Evolutionary conservation across 2,329 filamentous ascomycete genomes (phyloP), one percentile per base, ranked within the genome.

Genomic region (Myriosclerotinia duriaeana): DNA sequence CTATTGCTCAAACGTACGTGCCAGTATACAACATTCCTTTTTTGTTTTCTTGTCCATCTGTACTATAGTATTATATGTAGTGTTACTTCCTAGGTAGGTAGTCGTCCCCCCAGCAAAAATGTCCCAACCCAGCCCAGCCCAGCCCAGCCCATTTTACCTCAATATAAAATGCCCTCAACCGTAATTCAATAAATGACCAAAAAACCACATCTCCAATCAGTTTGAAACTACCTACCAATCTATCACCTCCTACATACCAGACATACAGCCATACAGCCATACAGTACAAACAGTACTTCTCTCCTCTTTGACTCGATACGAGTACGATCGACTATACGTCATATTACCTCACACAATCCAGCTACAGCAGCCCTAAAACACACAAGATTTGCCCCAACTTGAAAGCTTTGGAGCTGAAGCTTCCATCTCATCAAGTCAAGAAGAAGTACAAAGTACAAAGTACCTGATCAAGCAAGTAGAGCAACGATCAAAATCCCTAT

Each of bases 301-400:
- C 26, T 20, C 34, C 34, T 36, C 20, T 42, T 48, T 48, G 42
- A 60, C 56, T 60, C 42, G 30, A 48, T 48, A 36, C 30, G 26
- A 36, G 22, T 61, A 61, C 44, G 58, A 26, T 26, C 26, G 26
- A 26, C 26, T 26, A 3, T 50, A 50, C 46, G 46, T 61, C 58
- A 61, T 61, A 46, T 20, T 20, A 56, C 53, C 14, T 46, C 7
- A 36, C 42, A 59, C 30, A 34, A 20, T 20, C 14, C 4, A 58
- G 26, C 26, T 58, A n/a, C 42, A 59, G 36, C 56, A 48, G 30
- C 20, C 20, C 42, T 36, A 9, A 14, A 26, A 34, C 17, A 59
- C 56, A 61, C 58, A 50, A 48, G 42, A 59, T 59, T n/a, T 59
- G 56, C 56, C 26, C 17, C 55, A 34, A n/a, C 9, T 58, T 11